Evolutionary conservation across 2,329 filamentous ascomycete species (phyloP).

Genomic region (Trichoderma hamatum): DNA sequence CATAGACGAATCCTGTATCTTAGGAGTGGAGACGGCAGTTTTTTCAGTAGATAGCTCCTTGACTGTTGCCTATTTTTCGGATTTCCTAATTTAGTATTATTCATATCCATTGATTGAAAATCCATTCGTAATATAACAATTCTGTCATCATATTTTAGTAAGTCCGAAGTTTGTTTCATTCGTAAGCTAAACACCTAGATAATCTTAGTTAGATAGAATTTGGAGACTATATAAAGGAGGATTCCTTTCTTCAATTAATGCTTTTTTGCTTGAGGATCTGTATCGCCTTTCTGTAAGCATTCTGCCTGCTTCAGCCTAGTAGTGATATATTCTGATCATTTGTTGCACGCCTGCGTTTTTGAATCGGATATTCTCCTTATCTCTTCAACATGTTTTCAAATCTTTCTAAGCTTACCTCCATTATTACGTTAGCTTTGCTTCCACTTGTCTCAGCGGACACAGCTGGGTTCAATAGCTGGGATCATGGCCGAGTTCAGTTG

Average conservation of each 20-base stretch:
- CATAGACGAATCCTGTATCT: not conserved
- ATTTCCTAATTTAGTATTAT: not conserved
- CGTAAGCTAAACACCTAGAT: not conserved
- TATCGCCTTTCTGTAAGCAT: not conserved
- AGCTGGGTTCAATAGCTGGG: conserved; percentile 41
- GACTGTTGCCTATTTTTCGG: not conserved
- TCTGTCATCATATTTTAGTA: not conserved
- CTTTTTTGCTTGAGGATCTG: not conserved
- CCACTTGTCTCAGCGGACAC: not conserved
- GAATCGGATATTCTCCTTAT: not conserved
- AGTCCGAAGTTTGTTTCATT: not conserved
- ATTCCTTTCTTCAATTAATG: not conserved
- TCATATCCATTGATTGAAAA: not conserved
- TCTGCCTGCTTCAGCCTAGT: not conserved
- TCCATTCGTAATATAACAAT: not conserved
- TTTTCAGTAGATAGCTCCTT: not conserved
- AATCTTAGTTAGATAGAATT: not conserved
- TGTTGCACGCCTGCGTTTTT: not conserved
- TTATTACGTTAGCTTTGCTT: not conserved
- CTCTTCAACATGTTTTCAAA: not conserved
- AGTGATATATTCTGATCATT: not conserved
- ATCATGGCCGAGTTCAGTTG: conserved; percentile 41
- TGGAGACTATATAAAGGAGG: not conserved
- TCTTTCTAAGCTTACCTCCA: not conserved
- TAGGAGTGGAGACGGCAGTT: not conserved